These are phyloP conservation scores for Elsinoe batatas DNA, from an alignment of 2,329 filamentous ascomycete species.

Conservation along the genomic window DNA sequence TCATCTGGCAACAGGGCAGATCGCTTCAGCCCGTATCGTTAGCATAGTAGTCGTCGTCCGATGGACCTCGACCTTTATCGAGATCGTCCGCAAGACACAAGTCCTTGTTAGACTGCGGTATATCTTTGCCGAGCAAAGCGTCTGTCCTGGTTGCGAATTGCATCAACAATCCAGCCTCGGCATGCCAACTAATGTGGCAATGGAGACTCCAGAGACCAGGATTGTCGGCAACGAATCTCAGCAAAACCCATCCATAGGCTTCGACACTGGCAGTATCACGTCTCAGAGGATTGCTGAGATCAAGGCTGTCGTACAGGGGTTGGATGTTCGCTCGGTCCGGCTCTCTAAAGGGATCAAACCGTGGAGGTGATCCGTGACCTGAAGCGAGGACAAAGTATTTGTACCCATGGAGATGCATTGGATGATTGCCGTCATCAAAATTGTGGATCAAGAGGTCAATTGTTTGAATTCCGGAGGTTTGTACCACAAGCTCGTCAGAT, in stretches of 20 bases:
- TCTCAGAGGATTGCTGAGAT: constrained; percentile 35
- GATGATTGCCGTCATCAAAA: constrained; percentile 29
- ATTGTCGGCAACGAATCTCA: constrained; percentile 48
- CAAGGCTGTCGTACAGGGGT: constrained; percentile 27
- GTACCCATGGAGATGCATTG: constrained; percentile 29
- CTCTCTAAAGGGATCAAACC: constrained; percentile 18
- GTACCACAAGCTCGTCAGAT: constrained; percentile 26
- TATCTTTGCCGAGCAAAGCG: constrained; percentile 31
- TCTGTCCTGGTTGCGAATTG: constrained; percentile 46
- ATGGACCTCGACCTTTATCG: constrained; percentile 40
- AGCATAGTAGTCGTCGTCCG: constrained; percentile 32
- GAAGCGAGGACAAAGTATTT: constrained; percentile 29
- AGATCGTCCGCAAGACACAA: constrained; percentile 41
- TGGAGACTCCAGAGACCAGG: constrained; percentile 50
- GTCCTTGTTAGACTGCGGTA: constrained; percentile 37
- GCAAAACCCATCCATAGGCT: constrained; percentile 45
- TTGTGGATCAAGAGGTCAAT: constrained; percentile 30
- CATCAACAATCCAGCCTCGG: constrained; percentile 50
- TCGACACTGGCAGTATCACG: constrained; percentile 46
- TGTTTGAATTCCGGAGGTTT: constrained; percentile 28
- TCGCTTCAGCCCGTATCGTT: neutral
- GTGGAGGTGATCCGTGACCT: constrained; percentile 27
- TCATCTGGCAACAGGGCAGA: neutral
- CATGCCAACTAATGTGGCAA: constrained; percentile 51
- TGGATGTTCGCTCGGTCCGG: constrained; percentile 21